Evolutionary conservation across 768 basidiomycete genomes (phyloP).

Genomic region (Mycena olivaceomarginata): DNA sequence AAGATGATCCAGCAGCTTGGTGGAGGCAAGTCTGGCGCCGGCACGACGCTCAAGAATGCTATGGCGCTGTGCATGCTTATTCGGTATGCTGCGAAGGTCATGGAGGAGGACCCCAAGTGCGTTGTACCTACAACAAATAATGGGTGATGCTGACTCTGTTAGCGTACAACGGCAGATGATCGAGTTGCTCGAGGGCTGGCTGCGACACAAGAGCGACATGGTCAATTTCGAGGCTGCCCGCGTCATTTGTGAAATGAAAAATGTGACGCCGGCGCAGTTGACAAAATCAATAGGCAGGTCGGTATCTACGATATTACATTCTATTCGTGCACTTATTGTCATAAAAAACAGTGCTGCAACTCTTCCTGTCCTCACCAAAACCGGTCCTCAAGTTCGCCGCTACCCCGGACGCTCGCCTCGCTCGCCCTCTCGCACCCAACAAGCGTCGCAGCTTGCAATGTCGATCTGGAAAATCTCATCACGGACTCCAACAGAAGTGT

Average conservation of each 20-base stretch:
- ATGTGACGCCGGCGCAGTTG: slow-evolving; percentile 85
- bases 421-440: slow-evolving; percentile 91
- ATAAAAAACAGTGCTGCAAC: slow-evolving; percentile 83
- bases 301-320: slow-evolving; percentile 51
- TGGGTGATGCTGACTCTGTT: slow-evolving; percentile 30
- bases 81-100: slow-evolving; percentile 98
- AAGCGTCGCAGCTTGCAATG: slow-evolving; percentile 94
- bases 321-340: slow-evolving; percentile 24
- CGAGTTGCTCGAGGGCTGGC: slow-evolving; percentile 95
- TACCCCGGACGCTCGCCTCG: slow-evolving; percentile 92
- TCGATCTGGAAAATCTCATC: slow-evolving; percentile 97
- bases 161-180: slow-evolving; percentile 96
- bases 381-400: slow-evolving; percentile 97
- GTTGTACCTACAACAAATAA: slow-evolving; percentile 51
- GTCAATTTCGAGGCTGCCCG: slow-evolving; percentile 99
- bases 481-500: slow-evolving; percentile 96
- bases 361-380: slow-evolving; percentile 97
- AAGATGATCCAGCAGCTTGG: slow-evolving; percentile 99
- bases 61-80: slow-evolving; percentile 99
- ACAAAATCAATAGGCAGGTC: slow-evolving; percentile 93
- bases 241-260: slow-evolving; percentile 97
- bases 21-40: slow-evolving; percentile 89
- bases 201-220: slow-evolving; percentile 99
- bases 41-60: slow-evolving; percentile 92
- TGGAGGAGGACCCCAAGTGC: slow-evolving; percentile 99